Evolutionary conservation across 495 filamentous ascomycete species (phyloP), one percentile per base, ranked within the genome.

Genomic region (Thermochaetoides thermophila): DNA sequence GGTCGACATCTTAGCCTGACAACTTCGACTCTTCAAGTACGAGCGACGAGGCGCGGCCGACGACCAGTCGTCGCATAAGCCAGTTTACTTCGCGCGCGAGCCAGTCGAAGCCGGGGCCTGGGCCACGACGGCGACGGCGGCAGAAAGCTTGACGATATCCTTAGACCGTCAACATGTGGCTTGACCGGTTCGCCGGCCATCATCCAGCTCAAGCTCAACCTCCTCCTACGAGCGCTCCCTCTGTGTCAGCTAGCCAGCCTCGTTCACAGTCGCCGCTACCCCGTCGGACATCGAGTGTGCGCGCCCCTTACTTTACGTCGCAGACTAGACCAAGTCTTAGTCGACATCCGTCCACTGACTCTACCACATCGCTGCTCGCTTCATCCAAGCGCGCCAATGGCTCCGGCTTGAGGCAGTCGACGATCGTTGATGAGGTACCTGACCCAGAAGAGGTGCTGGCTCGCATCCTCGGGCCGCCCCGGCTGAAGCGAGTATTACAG

Each of bases 101-200:
- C 13, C 12, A 22, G n/a, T 29, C 5, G 14, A 23, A 24, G 26
- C 17, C 29, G 10, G 29, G 23, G 29, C 24, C 27, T 34, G 31
- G 23, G n/a, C 22, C 29, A 34, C 29, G 16, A 14, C 22, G 17
- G 5, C 5, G 14, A 31, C 16, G n/a, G 15, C 35, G 17, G 25
- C n/a, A 23, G 11, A 20, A 24, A 2, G 23, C 10, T 14, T n/a
- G n/a, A n/a, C n/a, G n/a, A n/a, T n/a, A n/a, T n/a, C n/a, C n/a
- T n/a, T n/a, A n/a, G n/a, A n/a, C n/a, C n/a, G n/a, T n/a, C 47
- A 63, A 36, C 40, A 91, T 91, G 84, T 89, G 82, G 81, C 75
- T 86, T 43, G 83, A 92, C 66, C 76, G 83, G 47, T 75, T 87
- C 39, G 76, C 79, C 33, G 76, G 72, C 47, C n/a, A n/a, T n/a